phyloP scores from a whole-genome alignment of 2,329 filamentous ascomycete genomes.

The Hypoxylon sp. region DNA sequence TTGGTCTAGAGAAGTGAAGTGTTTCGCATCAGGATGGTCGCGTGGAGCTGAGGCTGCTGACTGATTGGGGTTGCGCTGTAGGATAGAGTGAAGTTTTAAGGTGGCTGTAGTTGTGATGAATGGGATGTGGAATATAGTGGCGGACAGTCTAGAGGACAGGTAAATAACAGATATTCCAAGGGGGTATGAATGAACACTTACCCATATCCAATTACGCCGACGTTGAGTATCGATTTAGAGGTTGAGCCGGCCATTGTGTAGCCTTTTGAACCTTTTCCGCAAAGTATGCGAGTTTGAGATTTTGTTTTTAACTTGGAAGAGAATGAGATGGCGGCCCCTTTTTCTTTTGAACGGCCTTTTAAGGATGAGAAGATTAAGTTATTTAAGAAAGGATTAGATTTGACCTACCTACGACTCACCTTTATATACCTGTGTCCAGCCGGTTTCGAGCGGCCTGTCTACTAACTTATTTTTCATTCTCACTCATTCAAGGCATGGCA shows the following conservation, averaged over 20 bases:
- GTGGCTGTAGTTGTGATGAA: conserved; percentile 76
- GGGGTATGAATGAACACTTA: conserved; percentile 51
- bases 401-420: neutral
- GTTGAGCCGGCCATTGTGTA: conserved; percentile 38
- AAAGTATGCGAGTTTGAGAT: neutral
- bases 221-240: conserved; percentile 61
- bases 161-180: conserved; percentile 33
- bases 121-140: conserved; percentile 88
- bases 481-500: conserved; percentile 3
- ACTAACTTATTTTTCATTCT: neutral
- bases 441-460: neutral
- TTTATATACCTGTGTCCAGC: conserved; percentile 2
- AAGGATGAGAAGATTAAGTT: neutral
- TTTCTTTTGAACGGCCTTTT: neutral
- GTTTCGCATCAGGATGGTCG: conserved; percentile 76
- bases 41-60: conserved; percentile 74
- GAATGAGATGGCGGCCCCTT: neutral
- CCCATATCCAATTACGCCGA: conserved; percentile 68
- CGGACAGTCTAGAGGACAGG: conserved; percentile 64
- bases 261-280: neutral
- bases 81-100: conserved; percentile 79
- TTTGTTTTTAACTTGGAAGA: neutral
- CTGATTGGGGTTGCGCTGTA: conserved; percentile 78
- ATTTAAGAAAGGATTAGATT: no score
- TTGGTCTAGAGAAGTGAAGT: conserved; percentile 73